These are phyloP conservation scores for Cladophialophora carrionii DNA, from an alignment of 2,329 filamentous ascomycete genomes.

Conservation along the genomic window DNA sequence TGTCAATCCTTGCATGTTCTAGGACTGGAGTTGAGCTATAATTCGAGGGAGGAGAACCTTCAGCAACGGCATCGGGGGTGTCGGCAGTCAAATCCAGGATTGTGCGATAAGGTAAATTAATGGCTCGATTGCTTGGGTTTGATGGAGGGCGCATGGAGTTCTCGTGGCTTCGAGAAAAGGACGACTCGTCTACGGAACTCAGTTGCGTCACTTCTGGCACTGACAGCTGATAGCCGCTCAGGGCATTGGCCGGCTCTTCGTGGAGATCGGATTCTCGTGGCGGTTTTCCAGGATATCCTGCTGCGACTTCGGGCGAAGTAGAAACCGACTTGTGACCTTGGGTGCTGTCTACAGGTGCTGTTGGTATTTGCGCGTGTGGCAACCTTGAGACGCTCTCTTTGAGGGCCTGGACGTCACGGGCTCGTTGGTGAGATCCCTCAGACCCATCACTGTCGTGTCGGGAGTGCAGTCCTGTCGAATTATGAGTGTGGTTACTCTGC, in stretches of 20 bases:
- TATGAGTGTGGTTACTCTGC: slow-evolving; percentile 7
- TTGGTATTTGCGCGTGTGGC: neutral
- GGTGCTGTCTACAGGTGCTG: neutral
- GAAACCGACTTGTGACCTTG: neutral
- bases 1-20: slow-evolving; percentile 29
- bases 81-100: slow-evolving; percentile 38
- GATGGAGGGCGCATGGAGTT: slow-evolving; percentile 27
- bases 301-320: neutral
- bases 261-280: neutral
- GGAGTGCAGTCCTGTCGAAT: slow-evolving; percentile 13
- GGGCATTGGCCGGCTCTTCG: slow-evolving; percentile 3
- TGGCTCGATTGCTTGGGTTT: slow-evolving; percentile 27
- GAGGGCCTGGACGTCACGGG: slow-evolving; percentile 5
- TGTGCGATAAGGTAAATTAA: slow-evolving; percentile 32
- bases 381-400: neutral
- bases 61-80: slow-evolving; percentile 31
- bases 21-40: slow-evolving; percentile 30
- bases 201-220: slow-evolving; percentile 22
- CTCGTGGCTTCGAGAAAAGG: slow-evolving; percentile 14
- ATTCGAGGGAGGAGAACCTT: slow-evolving; percentile 16
- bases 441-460: slow-evolving; percentile 14
- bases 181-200: slow-evolving; percentile 7
- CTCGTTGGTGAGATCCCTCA: slow-evolving; percentile 7
- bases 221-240: slow-evolving; percentile 29
- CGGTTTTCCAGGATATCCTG: neutral